phyloP scores from a whole-genome alignment of 2,329 filamentous ascomycete species.

The Aspergillus unguis region DNA sequence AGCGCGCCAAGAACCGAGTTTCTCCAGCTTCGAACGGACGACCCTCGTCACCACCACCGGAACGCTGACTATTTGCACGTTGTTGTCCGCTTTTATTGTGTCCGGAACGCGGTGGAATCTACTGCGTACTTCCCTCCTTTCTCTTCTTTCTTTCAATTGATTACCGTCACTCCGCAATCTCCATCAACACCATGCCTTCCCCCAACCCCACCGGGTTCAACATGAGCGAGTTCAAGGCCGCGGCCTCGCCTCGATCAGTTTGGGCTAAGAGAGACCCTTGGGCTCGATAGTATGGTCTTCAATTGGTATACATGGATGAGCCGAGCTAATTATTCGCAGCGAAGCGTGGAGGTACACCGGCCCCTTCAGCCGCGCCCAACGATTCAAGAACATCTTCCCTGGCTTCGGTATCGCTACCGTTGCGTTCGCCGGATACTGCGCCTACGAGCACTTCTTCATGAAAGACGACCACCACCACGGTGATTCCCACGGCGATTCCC shows the following conservation, averaged over 20 bases:
- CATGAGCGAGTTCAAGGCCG: slow-evolving; percentile 71
- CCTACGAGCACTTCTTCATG: slow-evolving; percentile 84
- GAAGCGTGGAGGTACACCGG: slow-evolving; percentile 95
- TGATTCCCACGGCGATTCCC: slow-evolving; percentile 56
- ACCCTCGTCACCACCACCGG: slow-evolving; percentile 15
- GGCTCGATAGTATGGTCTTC: slow-evolving; percentile 54
- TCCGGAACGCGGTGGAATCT: slow-evolving; percentile 14
- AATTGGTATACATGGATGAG: background rate
- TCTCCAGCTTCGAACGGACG: slow-evolving; percentile 19
- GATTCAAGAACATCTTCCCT: slow-evolving; percentile 81
- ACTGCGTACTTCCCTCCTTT: slow-evolving; percentile 13
- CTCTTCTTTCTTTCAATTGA: slow-evolving; percentile 1
- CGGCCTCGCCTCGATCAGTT: slow-evolving; percentile 58
- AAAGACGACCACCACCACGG: slow-evolving; percentile 61
- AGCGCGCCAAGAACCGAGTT: slow-evolving; percentile 31
- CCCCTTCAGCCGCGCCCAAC: slow-evolving; percentile 81
- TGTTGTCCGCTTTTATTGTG: slow-evolving; percentile 12
- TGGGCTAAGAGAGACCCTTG: slow-evolving; percentile 57
- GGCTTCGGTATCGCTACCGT: slow-evolving; percentile 90
- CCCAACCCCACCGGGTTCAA: slow-evolving; percentile 87
- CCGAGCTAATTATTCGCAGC: slow-evolving; percentile 49
- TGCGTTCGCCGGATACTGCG: slow-evolving; percentile 85
- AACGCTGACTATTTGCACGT: background rate
- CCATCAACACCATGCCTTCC: slow-evolving; percentile 47
- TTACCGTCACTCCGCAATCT: slow-evolving; percentile 18